phyloP scores from a whole-genome alignment of 2,329 filamentous ascomycete species.

The Ophiostoma tasmaniense region DNA sequence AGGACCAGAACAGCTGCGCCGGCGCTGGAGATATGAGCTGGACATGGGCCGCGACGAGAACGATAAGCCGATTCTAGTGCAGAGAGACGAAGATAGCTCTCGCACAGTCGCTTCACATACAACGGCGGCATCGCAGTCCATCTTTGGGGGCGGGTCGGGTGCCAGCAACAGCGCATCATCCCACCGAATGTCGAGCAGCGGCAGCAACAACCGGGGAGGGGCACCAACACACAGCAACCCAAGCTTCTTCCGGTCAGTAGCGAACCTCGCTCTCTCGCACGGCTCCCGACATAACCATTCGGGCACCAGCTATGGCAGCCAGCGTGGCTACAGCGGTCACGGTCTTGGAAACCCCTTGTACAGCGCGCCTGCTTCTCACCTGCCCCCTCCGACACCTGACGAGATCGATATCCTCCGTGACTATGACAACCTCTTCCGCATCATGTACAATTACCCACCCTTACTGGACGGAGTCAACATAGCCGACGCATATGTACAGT shows the following conservation, averaged over 20 bases:
- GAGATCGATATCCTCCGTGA: slow-evolving; percentile 75
- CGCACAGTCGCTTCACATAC: slow-evolving; percentile 12
- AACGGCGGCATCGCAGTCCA: slow-evolving; percentile 32
- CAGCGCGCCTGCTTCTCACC: slow-evolving; percentile 19
- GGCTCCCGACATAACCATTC: slow-evolving; percentile 29
- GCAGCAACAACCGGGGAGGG: slow-evolving; percentile 30
- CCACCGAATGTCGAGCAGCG: slow-evolving; percentile 35
- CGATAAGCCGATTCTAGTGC: slow-evolving; percentile 81
- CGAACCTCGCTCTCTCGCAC: slow-evolving; percentile 56
- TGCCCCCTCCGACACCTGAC: slow-evolving; percentile 43
- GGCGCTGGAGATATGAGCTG: slow-evolving; percentile 77
- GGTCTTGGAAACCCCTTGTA: slow-evolving; percentile 21
- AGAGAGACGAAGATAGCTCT: slow-evolving; percentile 54
- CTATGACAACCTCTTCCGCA: slow-evolving; percentile 91
- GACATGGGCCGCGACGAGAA: slow-evolving; percentile 64
- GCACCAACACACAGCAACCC: slow-evolving; percentile 21
- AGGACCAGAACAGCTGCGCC: slow-evolving; percentile 27
- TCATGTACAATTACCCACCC: slow-evolving; percentile 91
- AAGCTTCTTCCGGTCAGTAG: slow-evolving; percentile 79
- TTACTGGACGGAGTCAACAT: slow-evolving; percentile 78
- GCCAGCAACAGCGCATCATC: slow-evolving; percentile 30
- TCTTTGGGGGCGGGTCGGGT: slow-evolving; percentile 47
- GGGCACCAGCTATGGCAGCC: slow-evolving; percentile 33
- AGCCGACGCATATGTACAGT: slow-evolving; percentile 85
- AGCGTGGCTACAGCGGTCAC: slow-evolving; percentile 23